Conservation (phyloP, 306 rosid species). For the Mimosa pudica region DNA sequence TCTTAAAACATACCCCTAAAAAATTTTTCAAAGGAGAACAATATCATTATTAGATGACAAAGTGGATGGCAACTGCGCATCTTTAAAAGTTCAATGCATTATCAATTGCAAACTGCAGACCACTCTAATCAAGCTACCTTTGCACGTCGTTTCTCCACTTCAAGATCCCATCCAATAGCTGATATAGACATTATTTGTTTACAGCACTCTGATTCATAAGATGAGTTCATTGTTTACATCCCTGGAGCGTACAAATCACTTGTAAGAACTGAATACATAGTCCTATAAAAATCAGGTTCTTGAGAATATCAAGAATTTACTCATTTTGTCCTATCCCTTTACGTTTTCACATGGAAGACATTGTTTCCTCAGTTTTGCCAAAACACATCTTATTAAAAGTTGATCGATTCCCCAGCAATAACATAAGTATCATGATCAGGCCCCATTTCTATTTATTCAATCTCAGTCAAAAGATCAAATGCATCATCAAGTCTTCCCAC, state of each 20-base stretch:
- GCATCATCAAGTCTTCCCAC: no score
- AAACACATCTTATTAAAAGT: constrained; percentile 26
- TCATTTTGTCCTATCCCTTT: constrained; percentile 49
- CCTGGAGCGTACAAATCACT: constrained; percentile 60
- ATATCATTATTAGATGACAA: neutral
- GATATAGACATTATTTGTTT: constrained; percentile 48
- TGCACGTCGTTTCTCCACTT: constrained; percentile 67
- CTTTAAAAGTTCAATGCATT: neutral
- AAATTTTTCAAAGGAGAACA: neutral
- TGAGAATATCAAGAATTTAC: constrained; percentile 35
- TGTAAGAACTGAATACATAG: constrained; percentile 59
- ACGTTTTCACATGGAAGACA: constrained; percentile 52
- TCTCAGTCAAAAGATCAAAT: constrained; percentile 53
- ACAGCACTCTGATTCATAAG: constrained; percentile 54
- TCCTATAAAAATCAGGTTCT: constrained; percentile 46
- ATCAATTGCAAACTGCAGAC: neutral
- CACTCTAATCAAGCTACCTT: constrained; percentile 18
- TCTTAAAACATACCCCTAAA: neutral
- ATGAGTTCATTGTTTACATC: constrained; percentile 72
- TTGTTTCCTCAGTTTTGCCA: constrained; percentile 68
- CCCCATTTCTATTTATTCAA: constrained; percentile 53
- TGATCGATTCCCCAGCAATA: constrained; percentile 48
- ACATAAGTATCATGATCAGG: constrained; percentile 72
- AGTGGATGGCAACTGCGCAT: neutral
- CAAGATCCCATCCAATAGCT: constrained; percentile 63